Base-by-base conservation (phyloP, 2,329 filamentous ascomycete species). In the Hawksworthiomyces lignivorus region DNA sequence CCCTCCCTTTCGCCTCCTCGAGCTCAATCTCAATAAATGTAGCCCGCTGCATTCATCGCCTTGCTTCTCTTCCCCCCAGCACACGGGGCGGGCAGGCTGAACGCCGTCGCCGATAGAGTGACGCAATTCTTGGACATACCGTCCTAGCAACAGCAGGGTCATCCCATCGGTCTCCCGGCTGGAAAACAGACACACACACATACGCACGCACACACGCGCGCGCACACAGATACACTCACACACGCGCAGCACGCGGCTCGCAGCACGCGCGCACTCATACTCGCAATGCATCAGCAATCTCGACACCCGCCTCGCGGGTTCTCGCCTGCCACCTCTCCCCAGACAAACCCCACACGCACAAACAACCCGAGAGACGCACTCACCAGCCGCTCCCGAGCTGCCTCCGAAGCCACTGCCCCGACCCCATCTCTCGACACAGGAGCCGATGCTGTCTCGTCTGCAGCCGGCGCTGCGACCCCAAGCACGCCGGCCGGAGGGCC, bases 221-320 rank as follows among this genome's bases (percentile, higher is more conserved):
- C 26, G 20, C 28, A 18, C 28, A 12, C 28, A 32, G 30, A 36
- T 8, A 21, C n/a, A 15, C 15, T 20, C 7, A 18, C 12, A 26
- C 24, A n/a, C n/a, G n/a, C n/a, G n/a, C n/a, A n/a, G n/a, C n/a
- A 38, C 26, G 19, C 14, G 30, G 36, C 26, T 39, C 28, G 19
- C 36, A 35, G n/a, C 26, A 19, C 21, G 24, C 21, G 8, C 35
- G 11, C 18, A 9, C 29, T 18, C 28, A n/a, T 15, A 19, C n/a
- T 11, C 27, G 33, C 39, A 54, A 96, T 96, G 89, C 88, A 96
- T 76, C 89, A 94, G 67, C 86, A 89, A 65, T 82, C 85, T 54
- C 81, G 89, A 54, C 76, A 80, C 48, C 76, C 83, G 51, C 82
- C 84, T 51, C 75, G 80, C 61, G 75, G 79, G 56, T 75, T 82